Evolutionary conservation across 2,329 filamentous ascomycete species (phyloP).

Genomic region (Neopestalotiopsis sp.): DNA sequence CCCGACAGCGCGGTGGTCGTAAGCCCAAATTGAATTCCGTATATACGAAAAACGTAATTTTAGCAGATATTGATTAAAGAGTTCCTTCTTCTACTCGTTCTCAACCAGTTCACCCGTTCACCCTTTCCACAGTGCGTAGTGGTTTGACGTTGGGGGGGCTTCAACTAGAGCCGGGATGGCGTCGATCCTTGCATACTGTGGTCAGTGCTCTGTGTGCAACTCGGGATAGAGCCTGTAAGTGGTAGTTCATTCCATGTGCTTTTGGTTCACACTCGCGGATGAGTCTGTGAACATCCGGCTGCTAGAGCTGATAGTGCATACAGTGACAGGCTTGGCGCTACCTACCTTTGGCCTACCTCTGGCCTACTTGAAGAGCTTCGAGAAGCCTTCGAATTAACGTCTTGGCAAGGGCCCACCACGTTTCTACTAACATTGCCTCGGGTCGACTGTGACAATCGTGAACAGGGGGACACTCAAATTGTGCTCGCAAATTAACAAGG

Average conservation of each 20-base stretch:
- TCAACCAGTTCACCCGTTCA: too few species aligned
- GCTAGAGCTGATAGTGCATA: slow-evolving; percentile 1
- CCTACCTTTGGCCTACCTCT: neutral
- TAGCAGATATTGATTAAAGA: neutral
- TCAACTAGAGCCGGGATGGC: neutral
- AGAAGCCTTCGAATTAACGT: neutral
- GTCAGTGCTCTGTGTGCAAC: neutral
- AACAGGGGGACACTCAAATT: neutral
- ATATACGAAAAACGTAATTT: neutral
- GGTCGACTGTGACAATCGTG: neutral
- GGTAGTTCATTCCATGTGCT: neutral
- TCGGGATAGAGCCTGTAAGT: neutral
- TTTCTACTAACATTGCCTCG: slow-evolving; percentile 1
- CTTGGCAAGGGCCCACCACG: neutral
- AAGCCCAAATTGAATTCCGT: too few species aligned
- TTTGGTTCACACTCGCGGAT: neutral
- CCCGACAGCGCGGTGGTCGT: too few species aligned
- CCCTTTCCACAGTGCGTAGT: neutral
- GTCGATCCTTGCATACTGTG: slow-evolving; percentile 2
- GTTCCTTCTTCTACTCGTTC: neutral
- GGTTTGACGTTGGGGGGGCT: neutral
- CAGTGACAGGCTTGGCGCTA: neutral
- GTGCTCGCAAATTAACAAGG: neutral
- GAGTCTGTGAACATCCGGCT: neutral
- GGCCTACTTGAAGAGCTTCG: neutral